phyloP scores from a whole-genome alignment of 1,139 yeast species.

The Debaryomycetaceae sp. region DNA sequence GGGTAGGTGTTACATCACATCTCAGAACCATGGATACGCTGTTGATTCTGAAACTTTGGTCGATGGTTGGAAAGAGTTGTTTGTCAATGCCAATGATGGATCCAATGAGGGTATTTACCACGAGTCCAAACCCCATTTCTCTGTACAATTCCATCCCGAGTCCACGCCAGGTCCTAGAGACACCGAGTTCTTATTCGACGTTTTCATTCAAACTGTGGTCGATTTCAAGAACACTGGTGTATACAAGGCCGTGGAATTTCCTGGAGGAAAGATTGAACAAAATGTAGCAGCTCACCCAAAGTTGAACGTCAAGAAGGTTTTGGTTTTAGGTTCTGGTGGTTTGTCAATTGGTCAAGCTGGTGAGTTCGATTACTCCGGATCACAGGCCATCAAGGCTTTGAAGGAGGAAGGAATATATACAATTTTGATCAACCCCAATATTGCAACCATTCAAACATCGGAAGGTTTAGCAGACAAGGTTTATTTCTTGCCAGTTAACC shows the following conservation, averaged over 20 bases:
- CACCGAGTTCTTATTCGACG: constrained; percentile 95
- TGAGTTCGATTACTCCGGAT: constrained; percentile 97
- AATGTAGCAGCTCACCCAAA: constrained; percentile 71
- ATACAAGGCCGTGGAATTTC: constrained; percentile 77
- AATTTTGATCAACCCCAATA: constrained; percentile 91
- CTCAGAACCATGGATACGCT: constrained; percentile 98
- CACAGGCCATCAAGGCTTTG: constrained; percentile 91
- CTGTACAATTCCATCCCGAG: constrained; percentile 99
- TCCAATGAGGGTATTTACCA: constrained; percentile 99
- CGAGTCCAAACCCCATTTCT: constrained; percentile 81
- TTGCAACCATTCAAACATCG: constrained; percentile 98
- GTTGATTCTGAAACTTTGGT: constrained; percentile 77
- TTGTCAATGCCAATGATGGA: constrained; percentile 94
- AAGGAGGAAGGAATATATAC: constrained; percentile 98
- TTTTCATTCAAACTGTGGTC: constrained; percentile 77
- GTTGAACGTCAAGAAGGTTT: constrained; percentile 85
- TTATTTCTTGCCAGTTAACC: constrained; percentile 92
- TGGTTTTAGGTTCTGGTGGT: constrained; percentile 98
- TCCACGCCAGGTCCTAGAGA: constrained; percentile 99
- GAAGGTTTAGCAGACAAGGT: constrained; percentile 97
- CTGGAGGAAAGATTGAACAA: constrained; percentile 79
- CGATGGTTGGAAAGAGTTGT: constrained; percentile 89
- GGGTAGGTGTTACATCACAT: constrained; percentile 97
- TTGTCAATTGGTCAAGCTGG: constrained; percentile 99
- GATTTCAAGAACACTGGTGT: constrained; percentile 54